Conservation (phyloP, 108 stramenopile genomes). For the Aureococcus anophagefferens region DNA sequence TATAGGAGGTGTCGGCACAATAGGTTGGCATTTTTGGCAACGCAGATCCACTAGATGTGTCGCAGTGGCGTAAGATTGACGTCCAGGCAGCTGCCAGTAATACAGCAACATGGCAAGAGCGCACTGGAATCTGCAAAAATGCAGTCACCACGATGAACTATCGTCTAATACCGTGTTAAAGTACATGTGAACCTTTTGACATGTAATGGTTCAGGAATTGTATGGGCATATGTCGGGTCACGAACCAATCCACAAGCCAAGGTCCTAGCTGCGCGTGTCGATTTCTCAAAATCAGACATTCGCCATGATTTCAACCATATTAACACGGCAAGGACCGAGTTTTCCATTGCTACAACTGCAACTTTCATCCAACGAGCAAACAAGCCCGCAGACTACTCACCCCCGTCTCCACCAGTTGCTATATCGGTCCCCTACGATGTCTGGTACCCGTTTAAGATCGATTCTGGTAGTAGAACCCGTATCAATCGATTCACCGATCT, state of each 20-base stretch:
- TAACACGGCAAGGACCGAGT: not conserved
- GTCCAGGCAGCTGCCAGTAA: not conserved
- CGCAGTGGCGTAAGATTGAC: not conserved
- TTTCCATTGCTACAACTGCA: not conserved
- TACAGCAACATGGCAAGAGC: not conserved
- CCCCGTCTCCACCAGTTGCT: not conserved
- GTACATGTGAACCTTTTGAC: too few species aligned
- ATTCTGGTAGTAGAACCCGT: too few species aligned
- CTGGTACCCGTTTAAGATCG: not conserved
- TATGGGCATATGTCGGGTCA: conserved; percentile 39
- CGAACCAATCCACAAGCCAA: conserved; percentile 37
- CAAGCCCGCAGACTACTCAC: not conserved
- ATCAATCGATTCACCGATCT: too few species aligned
- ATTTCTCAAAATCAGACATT: not conserved
- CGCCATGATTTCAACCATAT: not conserved
- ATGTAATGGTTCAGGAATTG: conserved; percentile 1
- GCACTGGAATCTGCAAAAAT: not conserved
- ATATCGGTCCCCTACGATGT: not conserved
- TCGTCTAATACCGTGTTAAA: too few species aligned
- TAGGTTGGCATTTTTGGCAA: not conserved
- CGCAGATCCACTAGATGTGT: not conserved
- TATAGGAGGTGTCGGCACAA: too few species aligned
- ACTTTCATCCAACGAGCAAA: not conserved
- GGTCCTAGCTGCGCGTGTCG: conserved; percentile 21
- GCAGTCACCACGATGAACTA: not conserved